Conservation (phyloP, 305 asterid species). For the Fraxinus greggii region DNA sequence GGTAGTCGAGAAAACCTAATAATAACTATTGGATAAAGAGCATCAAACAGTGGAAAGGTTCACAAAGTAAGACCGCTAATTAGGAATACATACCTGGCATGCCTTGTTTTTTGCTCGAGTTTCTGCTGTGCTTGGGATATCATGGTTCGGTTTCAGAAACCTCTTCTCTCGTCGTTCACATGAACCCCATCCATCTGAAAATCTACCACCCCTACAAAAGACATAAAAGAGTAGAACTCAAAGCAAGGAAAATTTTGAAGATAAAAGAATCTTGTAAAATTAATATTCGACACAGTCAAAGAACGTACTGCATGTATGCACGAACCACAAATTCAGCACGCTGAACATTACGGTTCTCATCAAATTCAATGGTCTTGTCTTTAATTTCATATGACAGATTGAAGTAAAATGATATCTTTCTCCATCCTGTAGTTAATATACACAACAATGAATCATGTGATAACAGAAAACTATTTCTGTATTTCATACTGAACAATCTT, state of each 20-base stretch:
- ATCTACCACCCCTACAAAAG: slow-evolving; percentile 75
- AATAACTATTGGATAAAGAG: not conserved
- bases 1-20: not conserved
- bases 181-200: slow-evolving; percentile 99
- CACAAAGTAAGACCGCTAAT: not conserved
- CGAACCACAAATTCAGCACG: slow-evolving; percentile 92
- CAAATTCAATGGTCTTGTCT: slow-evolving; percentile 91
- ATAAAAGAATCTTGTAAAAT: not conserved
- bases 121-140: slow-evolving; percentile 98
- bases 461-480: not conserved
- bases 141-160: slow-evolving; percentile 89
- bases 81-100: slow-evolving; percentile 62
- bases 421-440: slow-evolving; percentile 62
- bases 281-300: slow-evolving; percentile 12
- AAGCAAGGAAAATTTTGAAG: slow-evolving; percentile 5
- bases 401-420: slow-evolving; percentile 98
- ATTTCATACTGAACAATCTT: slow-evolving; percentile 4
- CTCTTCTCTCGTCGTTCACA: slow-evolving; percentile 89
- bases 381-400: slow-evolving; percentile 89
- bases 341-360: slow-evolving; percentile 78
- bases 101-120: slow-evolving; percentile 97
- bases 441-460: slow-evolving; percentile 16
- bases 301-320: slow-evolving; percentile 87
- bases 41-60: not conserved
- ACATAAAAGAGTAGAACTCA: slow-evolving; percentile 3